Evolutionary conservation across 1,139 yeast species (phyloP).

Genomic region (Pichia sp.): DNA sequence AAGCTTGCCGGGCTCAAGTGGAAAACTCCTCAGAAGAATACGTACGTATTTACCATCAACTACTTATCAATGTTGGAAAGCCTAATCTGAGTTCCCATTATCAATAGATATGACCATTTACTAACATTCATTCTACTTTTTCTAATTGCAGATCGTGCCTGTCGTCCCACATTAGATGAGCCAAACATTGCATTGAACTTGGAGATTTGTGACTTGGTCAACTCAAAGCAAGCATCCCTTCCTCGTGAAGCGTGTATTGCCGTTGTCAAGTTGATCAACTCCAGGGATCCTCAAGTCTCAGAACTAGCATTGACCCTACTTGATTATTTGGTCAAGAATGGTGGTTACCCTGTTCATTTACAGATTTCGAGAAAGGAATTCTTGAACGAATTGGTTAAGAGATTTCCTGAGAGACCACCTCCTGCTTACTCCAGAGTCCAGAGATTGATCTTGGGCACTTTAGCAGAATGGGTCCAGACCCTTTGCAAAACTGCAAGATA

Average conservation of each 20-base stretch:
- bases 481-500: slow-evolving; percentile 85
- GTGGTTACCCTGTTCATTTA: slow-evolving; percentile 95
- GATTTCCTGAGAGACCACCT: slow-evolving; percentile 96
- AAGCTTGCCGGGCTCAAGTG: slow-evolving; percentile 36
- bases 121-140: not conserved
- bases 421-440: slow-evolving; percentile 77
- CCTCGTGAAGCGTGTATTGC: slow-evolving; percentile 93
- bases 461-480: slow-evolving; percentile 97
- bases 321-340: slow-evolving; percentile 90
- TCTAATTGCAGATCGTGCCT: slow-evolving; percentile 56
- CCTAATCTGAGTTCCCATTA: not conserved
- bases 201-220: slow-evolving; percentile 90
- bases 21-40: slow-evolving; percentile 56
- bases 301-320: slow-evolving; percentile 54
- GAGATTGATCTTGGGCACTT: slow-evolving; percentile 75
- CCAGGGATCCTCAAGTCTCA: slow-evolving; percentile 73
- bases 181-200: slow-evolving; percentile 85
- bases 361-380: slow-evolving; percentile 95
- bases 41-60: slow-evolving; percentile 35
- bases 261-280: slow-evolving; percentile 79
- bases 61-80: not conserved
- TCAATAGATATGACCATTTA: not conserved
- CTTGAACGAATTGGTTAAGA: slow-evolving; percentile 81
- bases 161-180: slow-evolving; percentile 75
- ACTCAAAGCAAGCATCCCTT: slow-evolving; percentile 83